Percentiles rank a stretch among this genome's conserved stretches.
Evolutionary conservation across 73 alveolate genomes (phyloP).

Genomic region (Paramecium primaurelia): DNA sequence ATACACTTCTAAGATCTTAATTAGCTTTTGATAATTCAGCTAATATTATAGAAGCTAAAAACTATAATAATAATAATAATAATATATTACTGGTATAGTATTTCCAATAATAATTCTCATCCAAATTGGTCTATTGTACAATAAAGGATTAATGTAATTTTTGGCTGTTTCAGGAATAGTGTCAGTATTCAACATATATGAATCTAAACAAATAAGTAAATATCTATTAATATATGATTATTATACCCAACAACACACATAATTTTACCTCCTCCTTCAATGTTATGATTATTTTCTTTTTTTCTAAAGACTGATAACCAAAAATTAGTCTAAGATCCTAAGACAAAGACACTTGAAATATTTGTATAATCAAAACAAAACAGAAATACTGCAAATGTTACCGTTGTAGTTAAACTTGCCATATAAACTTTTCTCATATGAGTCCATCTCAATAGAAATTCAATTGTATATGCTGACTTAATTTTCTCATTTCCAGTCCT

Average conservation of each 20-base stretch:
- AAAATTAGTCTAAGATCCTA: conserved; percentile 22
- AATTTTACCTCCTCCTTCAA: conserved; percentile 40
- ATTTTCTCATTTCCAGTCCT: conserved; percentile 29
- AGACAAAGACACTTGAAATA: conserved; percentile 42
- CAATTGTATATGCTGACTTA: not conserved
- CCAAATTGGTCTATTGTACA: conserved; percentile 33
- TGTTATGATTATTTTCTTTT: conserved; percentile 39
- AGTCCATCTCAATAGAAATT: not conserved
- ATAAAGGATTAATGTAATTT: conserved; percentile 31
- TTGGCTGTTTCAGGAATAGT: not conserved
- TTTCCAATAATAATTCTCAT: conserved; percentile 52
- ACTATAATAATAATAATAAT: not conserved
- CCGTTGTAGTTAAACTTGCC: conserved; percentile 33
- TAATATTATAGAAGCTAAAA: not conserved
- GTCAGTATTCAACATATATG: not conserved
- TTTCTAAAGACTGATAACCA: conserved; percentile 38
- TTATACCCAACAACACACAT: conserved; percentile 17
- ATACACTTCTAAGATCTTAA: conserved; percentile 32
- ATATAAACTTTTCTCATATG: conserved; percentile 43
- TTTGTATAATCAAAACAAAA: conserved; percentile 41
- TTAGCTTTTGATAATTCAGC: not conserved
- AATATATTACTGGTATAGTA: not conserved
- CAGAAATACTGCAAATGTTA: conserved; percentile 30
- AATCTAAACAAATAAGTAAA: not conserved
- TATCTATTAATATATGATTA: not conserved